Evolutionary conservation across 2,329 filamentous ascomycete species (phyloP).

Genomic region (Calonectria crousiana): DNA sequence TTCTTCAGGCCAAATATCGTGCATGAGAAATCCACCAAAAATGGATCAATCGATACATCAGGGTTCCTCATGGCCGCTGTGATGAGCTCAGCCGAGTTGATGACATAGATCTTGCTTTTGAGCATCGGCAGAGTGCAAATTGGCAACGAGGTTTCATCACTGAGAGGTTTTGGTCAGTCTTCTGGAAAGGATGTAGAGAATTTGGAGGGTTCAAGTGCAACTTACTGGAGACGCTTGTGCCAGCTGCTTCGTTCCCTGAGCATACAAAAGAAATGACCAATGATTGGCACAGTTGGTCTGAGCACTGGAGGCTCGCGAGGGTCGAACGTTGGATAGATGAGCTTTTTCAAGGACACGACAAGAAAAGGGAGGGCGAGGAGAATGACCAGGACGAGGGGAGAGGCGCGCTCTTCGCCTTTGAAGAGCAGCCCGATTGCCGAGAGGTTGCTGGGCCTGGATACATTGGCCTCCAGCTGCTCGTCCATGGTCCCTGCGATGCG

Average conservation of each 20-base stretch:
- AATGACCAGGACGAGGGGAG: too few species aligned
- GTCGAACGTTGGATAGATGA: conserved; percentile 14
- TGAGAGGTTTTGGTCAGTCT: background rate
- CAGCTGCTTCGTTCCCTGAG: conserved; percentile 25
- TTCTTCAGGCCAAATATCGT: conserved; percentile 24
- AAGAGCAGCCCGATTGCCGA: background rate
- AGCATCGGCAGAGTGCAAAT: conserved; percentile 60
- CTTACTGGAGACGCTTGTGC: conserved; percentile 20
- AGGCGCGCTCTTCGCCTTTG: background rate
- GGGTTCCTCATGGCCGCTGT: conserved; percentile 53
- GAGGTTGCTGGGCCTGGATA: background rate
- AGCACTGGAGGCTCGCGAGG: conserved; percentile 28
- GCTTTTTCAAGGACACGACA: background rate
- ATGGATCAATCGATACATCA: conserved; percentile 56
- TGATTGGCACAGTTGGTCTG: conserved; percentile 26
- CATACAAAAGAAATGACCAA: conserved; percentile 35
- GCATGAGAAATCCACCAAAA: conserved; percentile 49
- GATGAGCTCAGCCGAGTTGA: conserved; percentile 54
- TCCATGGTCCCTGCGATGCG: background rate
- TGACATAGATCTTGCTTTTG: conserved; percentile 56
- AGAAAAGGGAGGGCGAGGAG: background rate
- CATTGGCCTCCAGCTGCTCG: background rate
- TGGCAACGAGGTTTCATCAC: conserved; percentile 38
- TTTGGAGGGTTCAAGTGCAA: too few species aligned
- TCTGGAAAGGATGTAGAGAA: too few species aligned